phyloP scores from a whole-genome alignment of 2,329 filamentous ascomycete genomes.

The Myriosclerotinia scirpicola region DNA sequence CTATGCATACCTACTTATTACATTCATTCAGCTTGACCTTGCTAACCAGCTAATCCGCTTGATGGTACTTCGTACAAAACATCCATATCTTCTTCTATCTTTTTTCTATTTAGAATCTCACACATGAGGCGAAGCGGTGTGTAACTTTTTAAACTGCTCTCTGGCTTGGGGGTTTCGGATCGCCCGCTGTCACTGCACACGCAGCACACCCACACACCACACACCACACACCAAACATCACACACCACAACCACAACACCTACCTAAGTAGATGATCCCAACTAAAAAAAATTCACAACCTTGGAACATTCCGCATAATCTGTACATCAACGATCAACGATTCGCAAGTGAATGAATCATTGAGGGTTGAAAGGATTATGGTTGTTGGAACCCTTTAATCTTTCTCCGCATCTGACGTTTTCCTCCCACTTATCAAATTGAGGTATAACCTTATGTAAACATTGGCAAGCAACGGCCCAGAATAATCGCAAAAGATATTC shows the following conservation, averaged over 20 bases:
- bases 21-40: too few relatives aligned
- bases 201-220: constrained; percentile 9
- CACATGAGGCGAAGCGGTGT: constrained; percentile 23
- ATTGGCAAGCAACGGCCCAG: constrained; percentile 12
- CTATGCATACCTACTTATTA: too few relatives aligned
- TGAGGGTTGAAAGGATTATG: constrained; percentile 9
- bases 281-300: constrained; percentile 11
- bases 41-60: neutral
- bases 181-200: constrained; percentile 20
- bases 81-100: neutral
- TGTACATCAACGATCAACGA: constrained; percentile 18
- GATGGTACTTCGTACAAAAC: constrained; percentile 5
- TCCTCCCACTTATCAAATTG: constrained; percentile 4
- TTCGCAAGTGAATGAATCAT: constrained; percentile 24
- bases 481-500: constrained; percentile 11
- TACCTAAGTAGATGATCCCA: neutral
- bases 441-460: constrained; percentile 1
- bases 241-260: neutral
- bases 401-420: constrained; percentile 10
- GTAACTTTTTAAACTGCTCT: constrained; percentile 11
- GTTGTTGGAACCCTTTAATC: neutral
- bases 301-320: constrained; percentile 22
- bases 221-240: too few relatives aligned
- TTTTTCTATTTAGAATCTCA: neutral
- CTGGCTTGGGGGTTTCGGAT: constrained; percentile 16